Evolutionary conservation across 331 rosid species (phyloP), one percentile per base, ranked within the genome.

Genomic region (Phaseolus coccineus): DNA sequence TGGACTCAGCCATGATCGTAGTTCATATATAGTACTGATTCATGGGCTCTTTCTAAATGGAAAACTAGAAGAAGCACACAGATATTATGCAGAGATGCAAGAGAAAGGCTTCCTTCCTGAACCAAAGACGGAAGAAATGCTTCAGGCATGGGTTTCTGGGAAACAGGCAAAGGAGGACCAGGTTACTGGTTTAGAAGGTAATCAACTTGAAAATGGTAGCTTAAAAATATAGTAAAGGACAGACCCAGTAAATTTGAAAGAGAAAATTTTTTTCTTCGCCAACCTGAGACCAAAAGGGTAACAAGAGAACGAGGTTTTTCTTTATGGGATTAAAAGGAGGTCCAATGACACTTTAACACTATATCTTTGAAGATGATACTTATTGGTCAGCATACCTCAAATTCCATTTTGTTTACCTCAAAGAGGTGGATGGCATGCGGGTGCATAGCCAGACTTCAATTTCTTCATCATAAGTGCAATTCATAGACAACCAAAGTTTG

Each of bases 31-130:
- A 53, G 97, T 90, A 71, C 85, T 94, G 83, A 88, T 94, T 75
- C 98, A 94, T 69, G 97, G 98, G 19, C 87, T 94, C 62, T 91
- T 91, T 89, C 76, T 94, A 78, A 92, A 91, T 70, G 92, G 91
- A 15, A 88, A 86, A 82, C 57, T 92, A 74, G 89, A 92, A 77
- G 89, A 92, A 85, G 98, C 97, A n/a, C 40, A 86, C 87, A 87
- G 73, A 80, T 94, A 87, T 79, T 94, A 94, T 77, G 25, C 66
- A 71, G 97, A 92, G 83, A 92, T 94, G 98, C 90, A 81, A 84
- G 91, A 84, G 84, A 94, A 87, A 81, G 89, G 86, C 35, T 91
- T 83, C 51, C 78, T 81, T 10, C 98, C 97, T 48, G 97, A 94
- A 74, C 91, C 95, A 15, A 91, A 80, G 80, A 91, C 92, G 13